A percentile compares a stretch with the other conserved stretches of the same genome.
These are phyloP conservation scores for Penicillium polonicum DNA, from an alignment of 2,329 filamentous ascomycete genomes.

Conservation along the genomic window DNA sequence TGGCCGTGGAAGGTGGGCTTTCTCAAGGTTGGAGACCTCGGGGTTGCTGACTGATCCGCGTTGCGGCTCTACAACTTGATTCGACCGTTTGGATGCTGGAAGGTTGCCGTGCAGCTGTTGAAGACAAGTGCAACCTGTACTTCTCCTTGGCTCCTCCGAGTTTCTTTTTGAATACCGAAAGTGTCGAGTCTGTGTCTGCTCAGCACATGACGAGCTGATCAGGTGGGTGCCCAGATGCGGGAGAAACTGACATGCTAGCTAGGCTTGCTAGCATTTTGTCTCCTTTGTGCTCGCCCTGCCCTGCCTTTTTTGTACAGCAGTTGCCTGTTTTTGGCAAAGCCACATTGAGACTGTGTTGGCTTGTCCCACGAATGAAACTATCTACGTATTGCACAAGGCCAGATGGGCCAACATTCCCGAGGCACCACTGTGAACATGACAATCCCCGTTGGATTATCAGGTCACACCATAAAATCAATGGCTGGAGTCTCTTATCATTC, in stretches of 20 bases:
- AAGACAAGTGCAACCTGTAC: constrained; percentile 8
- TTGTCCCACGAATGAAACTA: constrained; percentile 30
- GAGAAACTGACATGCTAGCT: not conserved
- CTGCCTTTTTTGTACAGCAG: constrained; percentile 4
- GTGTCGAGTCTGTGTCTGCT: not conserved
- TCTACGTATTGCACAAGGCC: constrained; percentile 37
- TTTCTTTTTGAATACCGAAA: not conserved
- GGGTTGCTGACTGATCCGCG: constrained; percentile 8
- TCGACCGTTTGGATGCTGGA: constrained; percentile 11
- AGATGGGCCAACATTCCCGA: constrained; percentile 15
- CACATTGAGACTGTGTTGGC: constrained; percentile 13
- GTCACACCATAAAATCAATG: constrained; percentile 10
- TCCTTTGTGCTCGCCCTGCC: constrained; percentile 2
- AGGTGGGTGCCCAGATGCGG: not conserved
- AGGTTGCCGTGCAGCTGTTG: constrained; percentile 2
- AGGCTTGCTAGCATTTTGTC: not conserved
- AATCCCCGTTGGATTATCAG: not conserved
- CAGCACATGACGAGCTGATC: constrained; percentile 1
- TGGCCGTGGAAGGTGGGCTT: not conserved
- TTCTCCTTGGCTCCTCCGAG: not conserved
- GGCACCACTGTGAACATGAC: constrained; percentile 10
- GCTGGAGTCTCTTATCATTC: not conserved
- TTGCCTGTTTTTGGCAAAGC: constrained; percentile 11
- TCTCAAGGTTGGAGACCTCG: not conserved
- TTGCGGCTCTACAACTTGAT: constrained; percentile 24